These are phyloP conservation scores for Eragrostis nindensis DNA, from an alignment of 176 grass and related monocot genomes.

Conservation along the genomic window DNA sequence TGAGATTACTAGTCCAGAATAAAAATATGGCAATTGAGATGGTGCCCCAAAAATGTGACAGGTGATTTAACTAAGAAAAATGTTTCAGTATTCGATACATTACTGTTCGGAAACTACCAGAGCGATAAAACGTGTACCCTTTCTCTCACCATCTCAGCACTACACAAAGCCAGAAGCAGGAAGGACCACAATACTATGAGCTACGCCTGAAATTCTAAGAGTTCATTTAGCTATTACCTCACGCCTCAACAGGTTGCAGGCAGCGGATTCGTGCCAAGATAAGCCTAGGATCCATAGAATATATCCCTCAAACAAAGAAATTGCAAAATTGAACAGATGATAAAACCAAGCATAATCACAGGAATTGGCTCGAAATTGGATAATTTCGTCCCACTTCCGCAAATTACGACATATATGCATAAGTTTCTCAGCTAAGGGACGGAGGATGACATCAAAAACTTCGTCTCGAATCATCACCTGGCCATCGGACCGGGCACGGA, in stretches of 20 bases:
- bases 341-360: not conserved
- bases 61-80: too few species aligned
- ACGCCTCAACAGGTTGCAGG: not conserved
- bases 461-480: not conserved
- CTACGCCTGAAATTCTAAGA: not conserved
- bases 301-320: not conserved
- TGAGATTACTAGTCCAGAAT: not conserved
- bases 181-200: not conserved
- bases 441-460: conserved; percentile 19
- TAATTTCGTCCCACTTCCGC: too few species aligned
- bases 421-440: not conserved
- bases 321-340: too few species aligned
- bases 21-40: not conserved
- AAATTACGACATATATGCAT: not conserved
- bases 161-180: not conserved
- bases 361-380: not conserved
- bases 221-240: not conserved
- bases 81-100: not conserved
- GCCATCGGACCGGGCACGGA: not conserved
- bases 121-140: not conserved
- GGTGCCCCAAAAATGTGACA: not conserved
- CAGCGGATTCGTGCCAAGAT: too few species aligned
- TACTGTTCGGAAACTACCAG: not conserved
- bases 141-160: not conserved
- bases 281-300: too few species aligned